These are phyloP conservation scores for Cercospora brassicicola DNA, from an alignment of 2,329 filamentous ascomycete genomes.

Conservation along the genomic window DNA sequence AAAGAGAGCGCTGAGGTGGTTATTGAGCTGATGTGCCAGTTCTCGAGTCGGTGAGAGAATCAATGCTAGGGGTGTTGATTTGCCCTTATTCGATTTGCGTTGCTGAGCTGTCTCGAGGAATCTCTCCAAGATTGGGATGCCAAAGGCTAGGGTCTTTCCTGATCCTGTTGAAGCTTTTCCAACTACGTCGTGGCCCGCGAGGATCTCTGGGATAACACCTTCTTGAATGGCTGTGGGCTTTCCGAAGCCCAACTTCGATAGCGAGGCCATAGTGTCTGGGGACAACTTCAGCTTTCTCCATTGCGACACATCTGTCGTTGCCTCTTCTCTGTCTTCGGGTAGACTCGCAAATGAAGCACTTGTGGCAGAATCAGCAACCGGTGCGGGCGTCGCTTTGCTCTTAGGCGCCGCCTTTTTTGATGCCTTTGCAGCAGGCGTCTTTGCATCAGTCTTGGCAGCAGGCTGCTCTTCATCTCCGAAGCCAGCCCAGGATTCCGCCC, in stretches of 20 bases:
- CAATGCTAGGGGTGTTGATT: slow-evolving; percentile 63
- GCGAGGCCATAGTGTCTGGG: slow-evolving; percentile 66
- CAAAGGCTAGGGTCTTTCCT: slow-evolving; percentile 93
- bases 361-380: slow-evolving; percentile 29
- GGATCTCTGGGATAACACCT: slow-evolving; percentile 75
- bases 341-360: slow-evolving; percentile 51
- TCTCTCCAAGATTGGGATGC: slow-evolving; percentile 84
- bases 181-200: slow-evolving; percentile 84
- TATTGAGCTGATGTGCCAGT: slow-evolving; percentile 84
- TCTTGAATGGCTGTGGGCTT: slow-evolving; percentile 81
- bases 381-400: slow-evolving; percentile 22
- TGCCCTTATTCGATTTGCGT: slow-evolving; percentile 37
- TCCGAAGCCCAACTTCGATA: slow-evolving; percentile 76
- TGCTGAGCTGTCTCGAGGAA: slow-evolving; percentile 59
- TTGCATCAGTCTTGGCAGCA: not conserved
- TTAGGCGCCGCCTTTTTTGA: not conserved
- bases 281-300: slow-evolving; percentile 78
- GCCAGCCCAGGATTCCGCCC: slow-evolving; percentile 55
- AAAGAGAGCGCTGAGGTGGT: slow-evolving; percentile 77
- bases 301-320: slow-evolving; percentile 69
- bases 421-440: not conserved
- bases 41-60: slow-evolving; percentile 91
- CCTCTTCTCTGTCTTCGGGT: slow-evolving; percentile 48
- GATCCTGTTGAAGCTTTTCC: slow-evolving; percentile 96
- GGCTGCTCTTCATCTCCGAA: slow-evolving; percentile 51